Conservation (phyloP, 164 flowering plant genomes). For the Litsea cubeba region DNA sequence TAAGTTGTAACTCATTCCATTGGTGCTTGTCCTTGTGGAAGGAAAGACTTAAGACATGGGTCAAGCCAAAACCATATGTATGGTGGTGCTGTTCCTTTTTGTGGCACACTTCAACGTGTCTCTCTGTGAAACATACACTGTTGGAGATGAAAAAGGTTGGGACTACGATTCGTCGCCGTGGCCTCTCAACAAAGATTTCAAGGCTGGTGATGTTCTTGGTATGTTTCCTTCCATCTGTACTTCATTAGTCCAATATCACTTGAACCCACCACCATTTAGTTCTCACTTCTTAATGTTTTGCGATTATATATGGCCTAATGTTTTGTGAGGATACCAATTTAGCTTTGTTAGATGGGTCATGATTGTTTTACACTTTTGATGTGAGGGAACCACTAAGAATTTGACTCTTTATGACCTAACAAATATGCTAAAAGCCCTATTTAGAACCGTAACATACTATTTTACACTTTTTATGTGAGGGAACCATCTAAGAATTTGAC, state of each 20-base stretch:
- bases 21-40: too few relatives aligned
- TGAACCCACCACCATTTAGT: background rate
- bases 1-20: too few relatives aligned
- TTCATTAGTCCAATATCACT: background rate
- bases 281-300: background rate
- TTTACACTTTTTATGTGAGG: background rate
- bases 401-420: too few relatives aligned
- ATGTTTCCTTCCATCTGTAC: background rate
- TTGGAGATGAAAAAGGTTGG: slow-evolving; percentile 2
- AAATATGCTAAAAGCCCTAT: too few relatives aligned
- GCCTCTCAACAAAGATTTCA: slow-evolving; percentile 1
- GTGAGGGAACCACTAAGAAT: background rate
- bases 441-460: too few relatives aligned
- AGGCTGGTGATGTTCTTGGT: slow-evolving; percentile 7
- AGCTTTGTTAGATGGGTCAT: background rate
- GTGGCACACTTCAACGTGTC: background rate
- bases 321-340: too few relatives aligned
- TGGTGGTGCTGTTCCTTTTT: background rate
- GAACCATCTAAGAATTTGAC: background rate
- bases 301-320: background rate
- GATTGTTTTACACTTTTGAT: background rate
- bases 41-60: background rate
- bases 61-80: background rate
- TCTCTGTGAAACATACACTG: background rate
- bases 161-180: background rate